Base-by-base conservation (phyloP, 1,284 basidiomycete species). In the Thelephora terrestris region DNA sequence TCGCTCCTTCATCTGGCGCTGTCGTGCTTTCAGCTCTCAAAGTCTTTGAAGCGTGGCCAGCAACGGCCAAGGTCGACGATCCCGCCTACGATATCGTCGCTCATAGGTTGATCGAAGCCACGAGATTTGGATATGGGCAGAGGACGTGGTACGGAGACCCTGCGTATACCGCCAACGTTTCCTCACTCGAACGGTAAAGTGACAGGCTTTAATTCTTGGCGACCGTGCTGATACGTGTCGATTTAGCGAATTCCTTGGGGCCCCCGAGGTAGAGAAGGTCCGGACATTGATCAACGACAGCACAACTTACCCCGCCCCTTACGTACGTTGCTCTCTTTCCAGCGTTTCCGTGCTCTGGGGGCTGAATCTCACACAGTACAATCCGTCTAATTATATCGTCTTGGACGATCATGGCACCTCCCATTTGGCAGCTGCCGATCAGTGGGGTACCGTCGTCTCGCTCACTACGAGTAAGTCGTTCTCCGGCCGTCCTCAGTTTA, bases 1-100 rank as follows among this genome's bases (percentile, higher is more conserved):
- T 79, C 58, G 82, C 88, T 10, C 94, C 93, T 7, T 84, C 86
- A 4, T 89, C 81, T 21, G 91, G 91, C 17, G 79, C 85, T 57
- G 85, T 85, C 6, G 66, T 92, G 25, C 52, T 56, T 32, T 60
- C 63, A 4, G 59, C 58, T 0, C 55, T 69, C 12, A 64, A 63
- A 18, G 56, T 66, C 16, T 61, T 63, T 39, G 58, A 60, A 35
- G 58, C 53, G 12, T 63, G 55, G 37, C 38, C 42, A 12, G 54
- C 53, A 3, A 51, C 48, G 43, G 55, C 50, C 68, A 75, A 52
- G 64, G 66, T 1, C 61, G 64, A 71, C 4, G 69, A 70, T 43
- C 74, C 71, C 44, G 65, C 72, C 48, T 78, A 74, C 10, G 68
- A 69, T 1, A 57, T 88, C 18, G 81, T 78, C 54, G 68, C 75